A percentile compares a stretch with the other conserved stretches of the same genome.
These are phyloP conservation scores for Umbelopsis vinacea DNA, from an alignment of 192 early-diverging fungal species.

Conservation along the genomic window DNA sequence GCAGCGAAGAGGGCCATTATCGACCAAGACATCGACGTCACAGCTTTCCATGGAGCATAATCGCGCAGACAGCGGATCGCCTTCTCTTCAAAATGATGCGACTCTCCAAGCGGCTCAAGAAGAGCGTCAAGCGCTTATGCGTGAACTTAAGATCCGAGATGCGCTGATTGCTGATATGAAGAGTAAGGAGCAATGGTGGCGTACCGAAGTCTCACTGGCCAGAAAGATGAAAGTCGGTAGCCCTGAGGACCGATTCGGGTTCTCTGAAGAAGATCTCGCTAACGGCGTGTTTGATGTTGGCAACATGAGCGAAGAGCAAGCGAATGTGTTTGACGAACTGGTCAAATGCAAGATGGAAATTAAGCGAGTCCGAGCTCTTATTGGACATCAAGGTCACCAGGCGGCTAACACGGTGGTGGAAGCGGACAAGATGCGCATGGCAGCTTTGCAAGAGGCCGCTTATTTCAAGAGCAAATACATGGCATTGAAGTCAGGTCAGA, in stretches of 20 bases:
- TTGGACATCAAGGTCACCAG: slow-evolving; percentile 57
- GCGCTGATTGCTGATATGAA: slow-evolving; percentile 39
- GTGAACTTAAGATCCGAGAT: slow-evolving; percentile 46
- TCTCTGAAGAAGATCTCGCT: slow-evolving; percentile 26
- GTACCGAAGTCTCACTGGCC: slow-evolving; percentile 44
- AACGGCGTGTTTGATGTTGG: slow-evolving; percentile 43
- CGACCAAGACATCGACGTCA: background rate
- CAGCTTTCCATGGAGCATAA: background rate
- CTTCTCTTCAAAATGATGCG: background rate
- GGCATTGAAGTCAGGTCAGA: slow-evolving; percentile 48
- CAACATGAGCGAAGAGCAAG: slow-evolving; percentile 51
- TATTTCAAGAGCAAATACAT: slow-evolving; percentile 61
- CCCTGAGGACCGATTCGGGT: background rate
- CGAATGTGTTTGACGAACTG: slow-evolving; percentile 53
- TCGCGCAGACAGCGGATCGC: background rate
- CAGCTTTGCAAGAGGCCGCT: slow-evolving; percentile 63
- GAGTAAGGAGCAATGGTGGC: slow-evolving; percentile 51
- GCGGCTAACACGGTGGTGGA: slow-evolving; percentile 55
- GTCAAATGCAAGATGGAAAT: slow-evolving; percentile 61
- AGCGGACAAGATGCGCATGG: slow-evolving; percentile 55
- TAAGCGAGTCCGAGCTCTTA: slow-evolving; percentile 48
- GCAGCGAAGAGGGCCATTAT: background rate
- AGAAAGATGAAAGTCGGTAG: slow-evolving; percentile 28
- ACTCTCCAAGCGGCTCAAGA: background rate
- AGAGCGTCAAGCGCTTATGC: slow-evolving; percentile 22